phyloP scores from a whole-genome alignment of 1,284 basidiomycete genomes.

The Boletus semigastroideus region DNA sequence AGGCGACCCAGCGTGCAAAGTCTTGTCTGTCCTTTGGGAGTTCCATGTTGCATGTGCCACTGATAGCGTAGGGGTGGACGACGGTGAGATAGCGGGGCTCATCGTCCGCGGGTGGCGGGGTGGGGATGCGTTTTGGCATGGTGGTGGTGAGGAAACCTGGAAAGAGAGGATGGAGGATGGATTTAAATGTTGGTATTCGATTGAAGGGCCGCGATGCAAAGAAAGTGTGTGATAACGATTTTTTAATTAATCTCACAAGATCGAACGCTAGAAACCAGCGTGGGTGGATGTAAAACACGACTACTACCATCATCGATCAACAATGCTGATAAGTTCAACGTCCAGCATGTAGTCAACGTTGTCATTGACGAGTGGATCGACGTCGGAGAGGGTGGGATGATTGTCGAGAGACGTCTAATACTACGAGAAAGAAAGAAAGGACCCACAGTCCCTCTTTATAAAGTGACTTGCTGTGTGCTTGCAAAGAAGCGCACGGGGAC shows the following conservation, averaged over 20 bases:
- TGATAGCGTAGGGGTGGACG: constrained; percentile 59
- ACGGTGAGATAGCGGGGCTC: constrained; percentile 61
- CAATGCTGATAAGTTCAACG: no score
- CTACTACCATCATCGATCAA: no score
- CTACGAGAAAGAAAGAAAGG: no score
- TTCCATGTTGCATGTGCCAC: constrained; percentile 49
- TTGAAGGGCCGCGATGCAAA: constrained; percentile 6
- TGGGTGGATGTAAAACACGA: no score
- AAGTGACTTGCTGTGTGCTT: not conserved
- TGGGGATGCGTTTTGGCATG: constrained; percentile 59
- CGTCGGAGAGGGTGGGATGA: no score
- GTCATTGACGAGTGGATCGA: no score
- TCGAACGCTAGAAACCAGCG: not conserved
- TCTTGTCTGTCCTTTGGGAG: constrained; percentile 46
- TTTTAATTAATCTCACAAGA: not conserved
- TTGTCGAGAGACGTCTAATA: no score
- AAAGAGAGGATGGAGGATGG: not conserved
- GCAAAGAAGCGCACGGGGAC: not conserved
- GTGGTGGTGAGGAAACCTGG: constrained; percentile 6
- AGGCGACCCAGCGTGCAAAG: constrained; percentile 65
- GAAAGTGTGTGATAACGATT: not conserved
- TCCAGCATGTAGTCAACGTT: constrained; percentile 7
- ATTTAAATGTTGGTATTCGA: constrained; percentile 1
- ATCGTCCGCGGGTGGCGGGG: constrained; percentile 56
- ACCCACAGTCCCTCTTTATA: no score